These are phyloP conservation scores for Camelina sativa DNA, from an alignment of 345 rosid genomes.

Conservation along the genomic window DNA sequence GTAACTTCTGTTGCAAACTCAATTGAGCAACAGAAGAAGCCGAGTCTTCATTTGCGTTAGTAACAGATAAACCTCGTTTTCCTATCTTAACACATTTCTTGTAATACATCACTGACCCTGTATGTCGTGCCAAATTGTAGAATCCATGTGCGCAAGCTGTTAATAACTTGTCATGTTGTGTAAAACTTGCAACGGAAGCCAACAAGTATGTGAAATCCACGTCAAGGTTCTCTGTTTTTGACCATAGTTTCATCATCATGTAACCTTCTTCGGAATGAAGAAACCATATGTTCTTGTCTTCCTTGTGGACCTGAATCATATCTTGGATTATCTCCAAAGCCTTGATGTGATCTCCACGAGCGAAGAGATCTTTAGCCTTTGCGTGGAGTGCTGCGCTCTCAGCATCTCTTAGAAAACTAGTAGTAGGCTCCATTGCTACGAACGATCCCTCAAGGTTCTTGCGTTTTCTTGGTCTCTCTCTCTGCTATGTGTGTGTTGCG, in stretches of 20 bases:
- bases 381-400: background rate
- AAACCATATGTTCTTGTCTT: background rate
- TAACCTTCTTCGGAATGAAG: background rate
- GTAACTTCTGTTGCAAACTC: background rate
- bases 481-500: slow-evolving; percentile 1
- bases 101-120: slow-evolving; percentile 23
- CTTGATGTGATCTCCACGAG: background rate
- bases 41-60: background rate
- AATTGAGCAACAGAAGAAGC: background rate
- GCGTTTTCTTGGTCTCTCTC: slow-evolving; percentile 25
- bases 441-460: slow-evolving; percentile 2
- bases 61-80: background rate
- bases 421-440: background rate
- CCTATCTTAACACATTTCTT: slow-evolving; percentile 8
- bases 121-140: background rate
- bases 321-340: slow-evolving; percentile 24
- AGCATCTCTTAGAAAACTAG: background rate
- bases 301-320: background rate
- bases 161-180: background rate
- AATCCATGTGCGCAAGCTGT: background rate
- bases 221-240: background rate
- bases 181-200: slow-evolving; percentile 8
- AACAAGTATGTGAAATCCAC: background rate
- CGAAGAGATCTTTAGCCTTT: background rate
- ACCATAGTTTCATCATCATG: background rate